Conservation (phyloP, 1,284 basidiomycete species). For the Ceratobasidium papillatum region DNA sequence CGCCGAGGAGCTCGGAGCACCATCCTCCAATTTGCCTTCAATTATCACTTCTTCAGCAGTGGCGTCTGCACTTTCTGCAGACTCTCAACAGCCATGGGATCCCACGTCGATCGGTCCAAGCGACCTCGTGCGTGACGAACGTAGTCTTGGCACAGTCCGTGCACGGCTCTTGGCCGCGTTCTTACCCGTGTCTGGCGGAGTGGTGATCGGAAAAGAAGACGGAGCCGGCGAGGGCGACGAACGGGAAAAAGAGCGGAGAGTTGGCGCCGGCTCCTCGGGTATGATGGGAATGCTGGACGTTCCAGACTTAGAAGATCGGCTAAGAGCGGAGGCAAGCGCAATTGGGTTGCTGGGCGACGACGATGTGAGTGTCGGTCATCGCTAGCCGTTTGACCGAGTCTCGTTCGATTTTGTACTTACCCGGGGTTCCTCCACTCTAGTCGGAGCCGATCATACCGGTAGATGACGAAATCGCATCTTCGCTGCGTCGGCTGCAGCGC, state of each 20-base stretch:
- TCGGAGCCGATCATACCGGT: slow-evolving; percentile 42
- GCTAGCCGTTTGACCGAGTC: not conserved
- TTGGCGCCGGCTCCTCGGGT: slow-evolving; percentile 3
- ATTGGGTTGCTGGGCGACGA: slow-evolving; percentile 44
- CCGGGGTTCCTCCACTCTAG: slow-evolving; percentile 10
- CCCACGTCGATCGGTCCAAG: slow-evolving; percentile 17
- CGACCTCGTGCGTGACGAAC: slow-evolving; percentile 35
- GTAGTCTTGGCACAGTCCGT: slow-evolving; percentile 28
- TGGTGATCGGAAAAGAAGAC: slow-evolving; percentile 28
- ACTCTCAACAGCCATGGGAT: slow-evolving; percentile 31
- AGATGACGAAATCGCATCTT: slow-evolving; percentile 45
- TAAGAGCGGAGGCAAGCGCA: slow-evolving; percentile 42
- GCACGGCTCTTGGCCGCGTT: slow-evolving; percentile 30
- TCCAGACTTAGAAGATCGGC: slow-evolving; percentile 41
- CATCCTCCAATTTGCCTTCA: slow-evolving; percentile 20
- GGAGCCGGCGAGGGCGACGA: slow-evolving; percentile 33
- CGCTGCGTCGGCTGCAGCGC: slow-evolving; percentile 42
- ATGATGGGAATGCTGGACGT: slow-evolving; percentile 33
- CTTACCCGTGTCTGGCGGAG: slow-evolving; percentile 23
- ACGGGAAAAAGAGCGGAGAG: slow-evolving; percentile 24
- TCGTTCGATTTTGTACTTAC: not conserved
- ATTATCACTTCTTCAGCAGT: not conserved
- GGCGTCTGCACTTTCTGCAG: slow-evolving; percentile 18
- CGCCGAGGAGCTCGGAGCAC: slow-evolving; percentile 38
- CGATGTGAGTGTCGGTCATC: slow-evolving; percentile 41